Conservation (phyloP, 805 yeast genomes). For the Sugiyamaella qingdaonensis region DNA sequence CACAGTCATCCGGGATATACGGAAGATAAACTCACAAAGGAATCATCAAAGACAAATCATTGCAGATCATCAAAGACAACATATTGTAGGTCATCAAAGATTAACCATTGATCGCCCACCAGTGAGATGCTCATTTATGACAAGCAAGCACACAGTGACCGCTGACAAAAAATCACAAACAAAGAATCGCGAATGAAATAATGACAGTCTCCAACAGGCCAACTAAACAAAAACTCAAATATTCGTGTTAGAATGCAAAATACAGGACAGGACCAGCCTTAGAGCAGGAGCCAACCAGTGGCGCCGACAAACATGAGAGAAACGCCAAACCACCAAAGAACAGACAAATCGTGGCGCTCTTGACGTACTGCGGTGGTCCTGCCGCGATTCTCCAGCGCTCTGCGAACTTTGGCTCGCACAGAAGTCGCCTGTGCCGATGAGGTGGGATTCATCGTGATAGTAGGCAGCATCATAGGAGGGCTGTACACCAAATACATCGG, state of each 20-base stretch:
- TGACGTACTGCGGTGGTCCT: conserved; percentile 60
- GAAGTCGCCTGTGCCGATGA: conserved; percentile 17
- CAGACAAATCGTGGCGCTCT: conserved; percentile 20
- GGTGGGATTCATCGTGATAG: conserved; percentile 85
- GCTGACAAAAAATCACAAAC: no score
- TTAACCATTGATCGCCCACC: no score
- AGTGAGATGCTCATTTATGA: no score
- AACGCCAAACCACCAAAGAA: conserved; percentile 40
- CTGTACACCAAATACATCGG: conserved; percentile 88
- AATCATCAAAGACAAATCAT: no score
- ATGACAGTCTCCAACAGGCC: no score
- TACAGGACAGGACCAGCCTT: conserved; percentile 5
- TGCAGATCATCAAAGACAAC: no score
- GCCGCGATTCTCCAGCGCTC: conserved; percentile 74
- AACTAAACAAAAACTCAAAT: no score
- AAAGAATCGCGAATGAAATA: no score
- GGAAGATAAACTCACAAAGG: no score
- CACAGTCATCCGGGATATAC: no score
- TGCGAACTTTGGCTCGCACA: conserved; percentile 42
- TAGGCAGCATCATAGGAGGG: conserved; percentile 97
- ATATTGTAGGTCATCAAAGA: no score
- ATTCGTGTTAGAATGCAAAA: not conserved
- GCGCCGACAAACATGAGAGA: conserved; percentile 36
- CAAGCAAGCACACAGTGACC: no score
- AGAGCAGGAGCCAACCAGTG: conserved; percentile 33